Evolutionary conservation across 192 early-diverging fungal genomes (phyloP).

Genomic region (Coemansia sp.): DNA sequence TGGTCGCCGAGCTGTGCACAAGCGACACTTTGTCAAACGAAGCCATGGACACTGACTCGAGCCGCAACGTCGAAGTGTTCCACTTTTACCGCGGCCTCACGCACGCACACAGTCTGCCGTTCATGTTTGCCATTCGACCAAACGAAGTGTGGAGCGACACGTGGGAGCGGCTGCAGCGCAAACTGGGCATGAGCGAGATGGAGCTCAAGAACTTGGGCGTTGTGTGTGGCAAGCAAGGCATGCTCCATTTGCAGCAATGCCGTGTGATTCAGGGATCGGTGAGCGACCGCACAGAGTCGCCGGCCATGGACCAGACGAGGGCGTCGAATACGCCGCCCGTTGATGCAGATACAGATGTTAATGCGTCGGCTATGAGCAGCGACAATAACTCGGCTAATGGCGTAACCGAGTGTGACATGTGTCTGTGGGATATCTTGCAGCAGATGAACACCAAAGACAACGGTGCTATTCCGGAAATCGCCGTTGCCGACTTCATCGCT

Average conservation of each 20-base stretch:
- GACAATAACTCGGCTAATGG: neutral
- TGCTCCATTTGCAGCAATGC: slow-evolving; percentile 2
- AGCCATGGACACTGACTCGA: slow-evolving; percentile 39
- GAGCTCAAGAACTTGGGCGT: slow-evolving; percentile 63
- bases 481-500: slow-evolving; percentile 18
- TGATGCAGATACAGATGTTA: neutral
- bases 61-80: slow-evolving; percentile 63
- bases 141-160: slow-evolving; percentile 71
- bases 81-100: slow-evolving; percentile 73
- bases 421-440: slow-evolving; percentile 37
- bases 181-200: slow-evolving; percentile 78
- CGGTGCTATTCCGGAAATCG: neutral
- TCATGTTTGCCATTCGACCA: slow-evolving; percentile 67
- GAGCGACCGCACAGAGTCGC: slow-evolving; percentile 13
- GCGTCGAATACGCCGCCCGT: slow-evolving; percentile 15
- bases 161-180: slow-evolving; percentile 67
- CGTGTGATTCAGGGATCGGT: slow-evolving; percentile 25
- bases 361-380: neutral
- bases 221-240: slow-evolving; percentile 24
- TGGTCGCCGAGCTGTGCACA: slow-evolving; percentile 22
- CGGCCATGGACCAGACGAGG: slow-evolving; percentile 8
- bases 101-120: slow-evolving; percentile 79
- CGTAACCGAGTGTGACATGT: slow-evolving; percentile 8
- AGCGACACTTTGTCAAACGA: slow-evolving; percentile 5
- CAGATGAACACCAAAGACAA: slow-evolving; percentile 8